Evolutionary conservation across 2,329 filamentous ascomycete genomes (phyloP).

Genomic region (Fusarium nisikadoi): DNA sequence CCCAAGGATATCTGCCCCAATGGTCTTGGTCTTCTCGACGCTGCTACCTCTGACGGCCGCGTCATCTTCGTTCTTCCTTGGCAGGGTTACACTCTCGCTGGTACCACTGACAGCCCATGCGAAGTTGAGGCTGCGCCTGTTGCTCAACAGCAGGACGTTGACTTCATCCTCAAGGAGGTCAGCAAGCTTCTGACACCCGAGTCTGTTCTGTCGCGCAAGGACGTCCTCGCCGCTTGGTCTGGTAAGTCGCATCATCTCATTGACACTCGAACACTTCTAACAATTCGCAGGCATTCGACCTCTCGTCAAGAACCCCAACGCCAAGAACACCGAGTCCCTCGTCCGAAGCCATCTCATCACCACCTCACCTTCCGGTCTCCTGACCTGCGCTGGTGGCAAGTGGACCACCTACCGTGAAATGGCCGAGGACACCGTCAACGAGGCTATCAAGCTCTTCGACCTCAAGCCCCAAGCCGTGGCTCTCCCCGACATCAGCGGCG

Average conservation of each 20-base stretch:
- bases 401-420: constrained; percentile 92
- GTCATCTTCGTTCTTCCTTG: constrained; percentile 90
- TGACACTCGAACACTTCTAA: constrained; percentile 14
- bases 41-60: constrained; percentile 80
- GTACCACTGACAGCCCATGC: constrained; percentile 82
- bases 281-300: constrained; percentile 69
- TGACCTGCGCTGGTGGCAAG: constrained; percentile 86
- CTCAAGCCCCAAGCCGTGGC: constrained; percentile 64
- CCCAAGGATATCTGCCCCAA: constrained; percentile 82
- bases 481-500: constrained; percentile 74
- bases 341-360: constrained; percentile 85
- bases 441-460: constrained; percentile 74
- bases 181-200: constrained; percentile 80
- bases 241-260: constrained; percentile 56
- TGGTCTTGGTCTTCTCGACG: constrained; percentile 85
- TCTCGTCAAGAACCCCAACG: constrained; percentile 82
- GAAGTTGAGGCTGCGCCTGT: constrained; percentile 75
- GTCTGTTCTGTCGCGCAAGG: constrained; percentile 77
- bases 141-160: constrained; percentile 80
- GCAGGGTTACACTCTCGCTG: constrained; percentile 87
- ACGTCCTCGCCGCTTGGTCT: constrained; percentile 85
- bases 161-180: constrained; percentile 84
- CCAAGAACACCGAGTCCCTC: constrained; percentile 83
- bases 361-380: constrained; percentile 76
- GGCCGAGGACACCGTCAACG: constrained; percentile 86